Conservation (phyloP, 345 rosid genomes). For the Citrus sinensis region DVS_A1.0 CM039168.1:30075501-30076000, state of each 20-base stretch:
- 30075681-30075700: not conserved
- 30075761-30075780: constrained; percentile 25
- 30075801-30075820: constrained; percentile 13
- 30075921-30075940: constrained; percentile 1
- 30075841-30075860: not conserved
- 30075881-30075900: not conserved
- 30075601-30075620: no score
- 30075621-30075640: constrained; percentile 10
- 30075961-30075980: not conserved
- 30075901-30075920: not conserved
- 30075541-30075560: constrained; percentile 8
- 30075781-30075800: constrained; percentile 20
- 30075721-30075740: constrained; percentile 2
- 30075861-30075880: constrained; percentile 14
- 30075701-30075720: not conserved
- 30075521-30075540: constrained; percentile 16
- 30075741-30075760: not conserved
- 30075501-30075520: not conserved
- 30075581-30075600: constrained; percentile 4
- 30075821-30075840: not conserved
- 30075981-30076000: no score
- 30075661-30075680: constrained; percentile 37
- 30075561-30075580: constrained; percentile 13
- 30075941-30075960: not conserved
- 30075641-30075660: not conserved